Evolutionary conservation across 495 filamentous ascomycete genomes (phyloP), one percentile per base, ranked within the genome.

Genomic region (Jackrogersella multiformis): DNA sequence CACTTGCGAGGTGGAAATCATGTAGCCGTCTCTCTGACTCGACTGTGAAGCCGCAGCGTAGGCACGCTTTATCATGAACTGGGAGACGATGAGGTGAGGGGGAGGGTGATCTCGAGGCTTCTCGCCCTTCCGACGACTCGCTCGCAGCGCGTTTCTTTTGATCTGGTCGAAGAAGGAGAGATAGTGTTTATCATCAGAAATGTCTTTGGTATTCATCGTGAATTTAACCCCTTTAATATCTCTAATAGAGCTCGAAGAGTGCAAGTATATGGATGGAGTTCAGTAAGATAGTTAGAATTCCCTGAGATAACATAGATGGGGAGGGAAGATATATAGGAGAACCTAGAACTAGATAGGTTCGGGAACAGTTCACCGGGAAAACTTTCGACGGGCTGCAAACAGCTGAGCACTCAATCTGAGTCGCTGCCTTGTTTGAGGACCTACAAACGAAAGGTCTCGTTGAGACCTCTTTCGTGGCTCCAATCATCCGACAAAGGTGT

Each of bases 91-190:
- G 7, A 34, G 2, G 18, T 4, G 0, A 34, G 51, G 44, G 18
- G n/a, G 35, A 21, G 56, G 56, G 26, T 61, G 62, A n/a, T 62
- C 51, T 58, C 16, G 67, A 30, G 57, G 56, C 8, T 23, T 70
- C 49, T 70, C 61, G 9, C 67, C 67, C 21, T 58, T 66, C 26
- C 62, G 67, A 36, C 32, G 41, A 13, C 5, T 23, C 36, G 56
- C 66, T 60, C 5, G 18, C 32, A 32, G 39, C n/a, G 39, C 48
- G 26, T 55, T 35, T 36, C 49, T 13, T 21, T 51, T 35, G 1
- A 64, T 35, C n/a, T 38, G 15, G 2, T 45, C 15, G 8, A 45
- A 16, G 6, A 54, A 53, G 2, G 21, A 44, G 35, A 20, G 4
- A 12, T 42, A 61, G 2, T 34, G 3, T 13, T 10, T 24, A 20